Percentiles rank a stretch among this genome's conserved stretches.
phyloP scores from a whole-genome alignment of 1,284 basidiomycete species.

The Ganoderma resinaceum region DNA sequence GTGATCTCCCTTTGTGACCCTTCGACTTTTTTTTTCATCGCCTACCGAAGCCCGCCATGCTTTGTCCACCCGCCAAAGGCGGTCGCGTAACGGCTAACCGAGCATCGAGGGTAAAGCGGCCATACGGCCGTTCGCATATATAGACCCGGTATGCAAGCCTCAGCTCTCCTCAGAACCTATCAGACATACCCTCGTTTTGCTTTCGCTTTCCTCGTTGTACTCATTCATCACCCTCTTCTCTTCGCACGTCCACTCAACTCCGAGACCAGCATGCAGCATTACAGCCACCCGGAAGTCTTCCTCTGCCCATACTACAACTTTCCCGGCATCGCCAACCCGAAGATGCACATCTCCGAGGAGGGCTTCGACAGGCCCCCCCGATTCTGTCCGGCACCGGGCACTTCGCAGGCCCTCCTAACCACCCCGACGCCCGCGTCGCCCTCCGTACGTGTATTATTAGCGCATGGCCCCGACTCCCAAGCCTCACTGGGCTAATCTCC shows the following conservation, averaged over 20 bases:
- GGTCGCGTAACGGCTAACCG: not conserved
- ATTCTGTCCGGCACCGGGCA: not conserved
- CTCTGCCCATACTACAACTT: slow-evolving; percentile 30
- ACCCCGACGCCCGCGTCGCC: not conserved
- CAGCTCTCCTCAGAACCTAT: not conserved
- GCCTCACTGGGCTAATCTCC: not conserved
- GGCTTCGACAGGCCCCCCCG: not conserved
- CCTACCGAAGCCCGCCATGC: not conserved
- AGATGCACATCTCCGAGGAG: slow-evolving; percentile 12
- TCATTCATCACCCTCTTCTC: too few relatives aligned
- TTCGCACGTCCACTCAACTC: not conserved
- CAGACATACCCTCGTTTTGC: too few relatives aligned
- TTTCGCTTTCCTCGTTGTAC: too few relatives aligned
- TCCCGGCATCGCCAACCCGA: slow-evolving; percentile 24
- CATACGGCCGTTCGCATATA: not conserved
- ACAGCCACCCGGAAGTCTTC: slow-evolving; percentile 30
- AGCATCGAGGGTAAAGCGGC: not conserved
- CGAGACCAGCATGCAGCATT: slow-evolving; percentile 23
- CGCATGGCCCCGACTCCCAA: not conserved
- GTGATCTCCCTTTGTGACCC: not conserved
- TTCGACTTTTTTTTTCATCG: not conserved
- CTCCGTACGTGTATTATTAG: not conserved
- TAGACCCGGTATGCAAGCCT: not conserved
- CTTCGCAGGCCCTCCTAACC: not conserved
- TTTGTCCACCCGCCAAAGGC: not conserved